Base-by-base conservation (phyloP, 2,329 filamentous ascomycete species). In the Lasiodiplodia sp. region DNA sequence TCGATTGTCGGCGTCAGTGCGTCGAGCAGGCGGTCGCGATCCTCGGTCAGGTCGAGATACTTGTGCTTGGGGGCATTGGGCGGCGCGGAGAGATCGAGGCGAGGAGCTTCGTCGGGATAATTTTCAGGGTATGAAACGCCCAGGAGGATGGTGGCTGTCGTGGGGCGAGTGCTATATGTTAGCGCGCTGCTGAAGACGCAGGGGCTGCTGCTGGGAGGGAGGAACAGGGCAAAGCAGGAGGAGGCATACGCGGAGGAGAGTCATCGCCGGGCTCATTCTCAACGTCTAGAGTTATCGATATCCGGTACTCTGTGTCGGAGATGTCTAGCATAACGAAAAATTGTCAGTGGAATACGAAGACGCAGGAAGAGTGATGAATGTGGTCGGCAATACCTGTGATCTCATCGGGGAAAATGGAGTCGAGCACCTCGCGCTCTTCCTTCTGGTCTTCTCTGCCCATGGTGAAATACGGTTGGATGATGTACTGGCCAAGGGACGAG, bases 391-490 rank as follows among this genome's bases (percentile, higher is more conserved):
- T 76, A 95, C 94, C 92, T 87, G 91, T 95, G 74, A 99, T 97
- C 83, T 99, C 96, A 70, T 99, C 95, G 1, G 96, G 94, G 74
- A 98, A 99, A 77, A 99, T 99, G 70, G 95, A 97, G 78, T 97
- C 93, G 78, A 99, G 93, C 75, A 99, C 95, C 81, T 99, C 96
- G 71, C 94, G 91, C 86, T 99, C 96, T 83, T 99, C 96, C 72
- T 90, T 83, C 81, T 99, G 96, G 70, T 99, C 96, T 85, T 98
- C 95, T 69, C 79, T 73, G 31, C 84, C 84, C 84, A 86, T 86
- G 67, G 64, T 69, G 44, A 28, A 72, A n/a, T 21, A 7, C 34
- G 56, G 31, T 28, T 40, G 31, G 56, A 23, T 62, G 23, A 21
- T 47, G 14, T 21, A 23, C 65, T 40, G 23, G 28, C 49, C 49